Evolutionary conservation across 2,329 filamentous ascomycete species (phyloP), one percentile per base, ranked within the genome.

Genomic region (Trichoderma semiorbis): DNA sequence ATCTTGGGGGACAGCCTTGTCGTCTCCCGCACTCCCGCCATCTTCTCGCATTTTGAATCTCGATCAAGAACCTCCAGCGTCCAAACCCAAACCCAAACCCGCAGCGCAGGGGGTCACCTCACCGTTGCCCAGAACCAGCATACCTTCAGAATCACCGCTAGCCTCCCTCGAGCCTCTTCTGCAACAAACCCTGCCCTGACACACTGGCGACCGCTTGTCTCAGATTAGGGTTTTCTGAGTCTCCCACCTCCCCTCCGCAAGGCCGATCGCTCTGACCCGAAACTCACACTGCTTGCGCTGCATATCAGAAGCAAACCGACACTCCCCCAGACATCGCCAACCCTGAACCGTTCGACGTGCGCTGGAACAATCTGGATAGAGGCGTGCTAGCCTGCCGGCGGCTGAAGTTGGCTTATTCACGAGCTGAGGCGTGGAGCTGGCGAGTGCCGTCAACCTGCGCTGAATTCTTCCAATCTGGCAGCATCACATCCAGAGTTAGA

Each of bases 221-320:
- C 68, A 71, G 61, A 62, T 71, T 72, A 70, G 71, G 67, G 67
- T 66, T 72, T 72, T 55, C 63, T 62, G 71, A 71, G 68, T 55
- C 69, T 72, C 71, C 71, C 71, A 71, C 67, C 60, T 70, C 43
- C 43, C 18, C 43, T 43, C 67, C 67, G 53, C 68, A 39, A 39
- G 28, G 55, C 61, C 60, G 61, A 69, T 66, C 71, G 36, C 60
- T 43, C 43, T 67, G 24, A 62, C 68, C 68, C 60, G 58, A 63
- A 70, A 53, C 60, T 70, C 60, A 36, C 57, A 28, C 36, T 30
- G 55, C 39, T 18, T 53, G 18, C 10, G 53, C 36, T 47, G 24
- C 58, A 43, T 14, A 47, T n/a, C 58, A 63, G 39, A n/a, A 47
- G 26, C 57, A 47, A 32, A 53, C 57, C 36, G 26, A 53, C 67